Base-by-base conservation (phyloP, 179 eudicot genomes). In the Spergularia azorica region DNA sequence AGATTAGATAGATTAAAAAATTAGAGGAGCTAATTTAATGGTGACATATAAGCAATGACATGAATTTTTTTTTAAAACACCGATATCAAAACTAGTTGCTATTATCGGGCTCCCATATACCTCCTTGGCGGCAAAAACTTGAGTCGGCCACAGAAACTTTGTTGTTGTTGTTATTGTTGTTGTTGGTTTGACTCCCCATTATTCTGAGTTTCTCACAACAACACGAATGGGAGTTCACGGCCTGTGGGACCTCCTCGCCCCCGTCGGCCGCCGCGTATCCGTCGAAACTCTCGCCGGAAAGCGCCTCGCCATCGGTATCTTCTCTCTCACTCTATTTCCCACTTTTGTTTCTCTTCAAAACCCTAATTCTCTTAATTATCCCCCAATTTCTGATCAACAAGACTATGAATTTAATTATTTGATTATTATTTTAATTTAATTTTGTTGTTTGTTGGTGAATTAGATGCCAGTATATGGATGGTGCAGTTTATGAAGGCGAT, bases 391-490 rank as follows among this genome's bases (percentile, higher is more conserved):
- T 55, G 38, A n/a, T 18, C 60, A 57, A 3, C 32, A 9, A 16
- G n/a, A n/a, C n/a, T 21, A 39, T 41, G 21, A 21, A n/a, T 36
- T 36, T 16, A 50, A 32, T 18, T 36, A 41, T 14, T 21, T 58
- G 61, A 68, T 76, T 69, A 2, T 13, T 61, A 2, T 54, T 51
- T 70, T n/a, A 10, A n/a, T 69, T 69, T 15, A 1, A 32, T 18
- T 55, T 26, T 56, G 0, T 5, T 12, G 15, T 4, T 17, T 43
- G 15, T n/a, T 18, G 41, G 21, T 67, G 39, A 66, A 13, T 77
- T 39, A 95, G 99, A 95, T 84, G 99, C 99, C 50, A 95, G 99
- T 81, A 95, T 95, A 84, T 95, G 99, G 99, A 89, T 95, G 92
- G 76, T 95, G 11, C 99, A 95, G 79, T 95, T 95, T 76, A 89